A percentile compares a stretch with the other conserved stretches of the same genome.
Conservation (phyloP, 176 grass and related monocot species). For the Metroxylon sagu region DNA sequence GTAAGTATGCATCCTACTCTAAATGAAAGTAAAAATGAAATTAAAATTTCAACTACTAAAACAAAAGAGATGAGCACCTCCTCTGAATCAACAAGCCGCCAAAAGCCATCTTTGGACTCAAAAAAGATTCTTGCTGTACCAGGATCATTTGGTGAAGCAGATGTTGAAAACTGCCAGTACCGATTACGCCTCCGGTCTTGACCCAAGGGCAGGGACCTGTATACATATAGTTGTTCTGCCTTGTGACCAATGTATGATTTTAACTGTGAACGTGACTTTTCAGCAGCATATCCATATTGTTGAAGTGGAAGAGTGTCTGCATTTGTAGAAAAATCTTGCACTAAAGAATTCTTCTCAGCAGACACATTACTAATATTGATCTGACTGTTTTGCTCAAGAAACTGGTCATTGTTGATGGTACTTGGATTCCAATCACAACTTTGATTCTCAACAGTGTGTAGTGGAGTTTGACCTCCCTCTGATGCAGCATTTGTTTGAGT, state of each 20-base stretch:
- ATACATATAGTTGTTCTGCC: constrained; percentile 80
- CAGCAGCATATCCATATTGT: constrained; percentile 56
- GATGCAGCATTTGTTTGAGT: constrained; percentile 40
- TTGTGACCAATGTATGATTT: constrained; percentile 74
- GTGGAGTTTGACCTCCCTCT: constrained; percentile 25
- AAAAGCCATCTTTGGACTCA: constrained; percentile 71
- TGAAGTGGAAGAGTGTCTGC: constrained; percentile 42
- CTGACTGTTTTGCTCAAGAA: constrained; percentile 33
- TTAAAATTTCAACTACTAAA: no score
- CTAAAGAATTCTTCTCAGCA: constrained; percentile 40
- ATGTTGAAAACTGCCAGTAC: constrained; percentile 90
- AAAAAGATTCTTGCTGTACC: constrained; percentile 89
- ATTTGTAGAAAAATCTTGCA: constrained; percentile 34
- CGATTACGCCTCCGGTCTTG: constrained; percentile 88
- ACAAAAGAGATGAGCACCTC: constrained; percentile 53
- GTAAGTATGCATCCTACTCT: no score
- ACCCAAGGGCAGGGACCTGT: constrained; percentile 80
- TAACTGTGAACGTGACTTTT: constrained; percentile 81
- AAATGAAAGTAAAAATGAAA: no score
- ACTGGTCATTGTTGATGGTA: constrained; percentile 25
- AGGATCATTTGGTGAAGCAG: constrained; percentile 77
- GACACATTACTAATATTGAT: constrained; percentile 29
- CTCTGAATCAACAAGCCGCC: constrained; percentile 77
- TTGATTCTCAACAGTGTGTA: constrained; percentile 25
- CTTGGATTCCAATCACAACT: constrained; percentile 32